Conservation (phyloP, 1,284 basidiomycete genomes). For the Quambalaria eucalypti region DNA sequence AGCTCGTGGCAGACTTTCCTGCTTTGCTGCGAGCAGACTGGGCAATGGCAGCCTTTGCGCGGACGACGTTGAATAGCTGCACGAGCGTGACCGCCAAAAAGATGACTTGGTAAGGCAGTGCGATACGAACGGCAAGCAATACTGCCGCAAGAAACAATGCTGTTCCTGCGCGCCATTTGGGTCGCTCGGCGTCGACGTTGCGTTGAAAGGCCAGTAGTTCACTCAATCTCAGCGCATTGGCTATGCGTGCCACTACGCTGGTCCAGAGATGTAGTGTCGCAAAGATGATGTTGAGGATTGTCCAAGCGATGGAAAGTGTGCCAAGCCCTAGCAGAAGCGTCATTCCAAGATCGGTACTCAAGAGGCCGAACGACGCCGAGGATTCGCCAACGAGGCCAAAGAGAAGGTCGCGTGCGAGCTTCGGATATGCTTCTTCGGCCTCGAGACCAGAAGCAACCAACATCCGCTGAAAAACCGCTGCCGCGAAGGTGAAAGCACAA, state of each 20-base stretch:
- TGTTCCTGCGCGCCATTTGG: conserved; percentile 9
- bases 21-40: conserved; percentile 15
- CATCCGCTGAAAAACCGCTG: background rate
- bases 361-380: background rate
- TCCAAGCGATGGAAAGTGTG: background rate
- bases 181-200: conserved; percentile 10
- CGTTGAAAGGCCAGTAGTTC: conserved; percentile 3
- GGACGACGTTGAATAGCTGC: conserved; percentile 53
- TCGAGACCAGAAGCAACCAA: background rate
- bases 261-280: background rate
- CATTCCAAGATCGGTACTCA: background rate
- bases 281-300: background rate
- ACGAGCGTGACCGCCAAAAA: conserved; percentile 72
- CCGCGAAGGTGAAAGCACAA: background rate
- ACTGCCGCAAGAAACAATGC: conserved; percentile 52
- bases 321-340: background rate
- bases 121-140: conserved; percentile 59
- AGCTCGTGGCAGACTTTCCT: conserved; percentile 1
- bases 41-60: conserved; percentile 6
- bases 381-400: conserved; percentile 10
- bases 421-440: background rate
- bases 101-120: conserved; percentile 82
- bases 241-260: background rate
- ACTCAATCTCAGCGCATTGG: conserved; percentile 5
- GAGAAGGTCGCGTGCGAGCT: conserved; percentile 6